Base-by-base conservation (phyloP, 345 rosid genomes). In the Sisymbrium altissimum region DNA sequence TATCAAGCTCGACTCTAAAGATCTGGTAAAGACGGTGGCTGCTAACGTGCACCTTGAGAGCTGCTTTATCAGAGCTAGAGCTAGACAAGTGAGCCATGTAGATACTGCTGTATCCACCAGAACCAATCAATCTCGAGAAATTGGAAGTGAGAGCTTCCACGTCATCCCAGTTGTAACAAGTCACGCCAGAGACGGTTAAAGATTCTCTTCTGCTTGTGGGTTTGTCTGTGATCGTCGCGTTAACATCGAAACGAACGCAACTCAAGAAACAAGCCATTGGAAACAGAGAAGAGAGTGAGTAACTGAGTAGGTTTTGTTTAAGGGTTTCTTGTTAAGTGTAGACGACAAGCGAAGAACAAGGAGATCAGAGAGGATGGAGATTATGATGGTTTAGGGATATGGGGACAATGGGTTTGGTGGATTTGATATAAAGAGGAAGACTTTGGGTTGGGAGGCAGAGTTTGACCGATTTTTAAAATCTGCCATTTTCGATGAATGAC, bases 31-130 rank as follows among this genome's bases (percentile, higher is more conserved):
- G 95, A 70, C 90, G 83, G 71, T 85, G 89, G 67, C 94, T 78
- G 2, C 78, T 79, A 32, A 68, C 50, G 44, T 86, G 88, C 49
- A 90, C 75, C 85, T 93, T 93, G 41, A 93, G 79, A 6, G 98
- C 97, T 2, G 83, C 93, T 1, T 49, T 57, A 7, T 5, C 36
- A 3, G 25, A 23, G 3, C 25, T 1, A 27, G 82, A 79, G 62
- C 71, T 73, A 25, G 85, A 55, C 27, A 87, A 45, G 13, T 66
- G 79, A 54, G 85, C 97, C 82, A 88, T 43, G 77, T 86, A 90
- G 41, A 93, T 93, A 15, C 77, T 83, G 69, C 98, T 90, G 74
- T 88, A 93, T 38, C 98, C 98, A 27, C 97, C 98, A 0, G 82
- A 86, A 17, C 97, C 98, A 53, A 90, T 83, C 69, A 83, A 25